Evolutionary conservation across 768 basidiomycete species (phyloP), one percentile per base, ranked within the genome.

Genomic region (Lactarius trivialis): DNA sequence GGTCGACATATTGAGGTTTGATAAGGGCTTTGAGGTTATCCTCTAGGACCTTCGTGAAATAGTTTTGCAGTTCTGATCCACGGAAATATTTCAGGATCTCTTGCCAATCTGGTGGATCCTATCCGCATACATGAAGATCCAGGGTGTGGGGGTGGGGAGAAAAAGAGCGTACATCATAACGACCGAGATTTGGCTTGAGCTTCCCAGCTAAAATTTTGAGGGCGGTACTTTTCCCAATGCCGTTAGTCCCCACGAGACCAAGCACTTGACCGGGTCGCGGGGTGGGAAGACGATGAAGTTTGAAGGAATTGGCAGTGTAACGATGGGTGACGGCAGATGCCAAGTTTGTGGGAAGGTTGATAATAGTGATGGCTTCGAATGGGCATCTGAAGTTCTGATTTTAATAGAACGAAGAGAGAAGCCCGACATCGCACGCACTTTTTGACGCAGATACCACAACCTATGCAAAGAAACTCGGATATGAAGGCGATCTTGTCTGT

Each of bases 401-500:
- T 48, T 34, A 57, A n/a, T 19, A 19, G 51, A 14, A 26, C 41
- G 37, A 19, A 26, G 11, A 53, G 26, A 48, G 61, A 12, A 43
- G 32, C 17, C 28, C 5, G 9, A 7, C 17, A 26, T 3, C 3
- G 8, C 7, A 77, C 88, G 73, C 71, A 97, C 96, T 98, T 99
- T 78, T 98, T 98, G 36, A 98, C 95, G 73, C 97, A 99, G 71
- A 99, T 98, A 90, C 97, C 97, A 75, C 97, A 99, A 70, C 97
- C 97, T 64, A 99, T 99, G 73, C 97, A 99, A 59, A 99, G 80
- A 73, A 96, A 94, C 74, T 99, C 97, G 30, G 97, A 98, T 76
- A 99, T 91, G 82, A 95, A 98, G 1, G 97, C 89, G 75, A 98
- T 97, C 80, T 98, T 98, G 77, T 97, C 95, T 8, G 86, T 83